phyloP scores from a whole-genome alignment of 768 basidiomycete species.

The Phlebiopsis gigantea region DNA sequence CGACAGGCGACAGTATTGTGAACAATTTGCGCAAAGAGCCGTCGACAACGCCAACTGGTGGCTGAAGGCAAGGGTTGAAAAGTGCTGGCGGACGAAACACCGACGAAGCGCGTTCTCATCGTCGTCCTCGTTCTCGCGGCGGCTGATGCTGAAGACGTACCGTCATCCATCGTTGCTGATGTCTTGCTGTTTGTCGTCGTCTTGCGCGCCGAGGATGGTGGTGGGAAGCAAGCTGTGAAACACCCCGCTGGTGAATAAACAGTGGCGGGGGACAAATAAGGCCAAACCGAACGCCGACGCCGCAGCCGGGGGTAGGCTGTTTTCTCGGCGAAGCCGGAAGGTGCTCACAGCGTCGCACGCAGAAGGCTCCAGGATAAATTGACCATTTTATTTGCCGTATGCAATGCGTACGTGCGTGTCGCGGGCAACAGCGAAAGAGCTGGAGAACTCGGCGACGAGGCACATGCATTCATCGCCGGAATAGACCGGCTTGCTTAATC shows the following conservation, averaged over 20 bases:
- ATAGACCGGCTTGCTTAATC: constrained; percentile 23
- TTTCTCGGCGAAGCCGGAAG: neutral
- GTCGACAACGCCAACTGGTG: constrained; percentile 18
- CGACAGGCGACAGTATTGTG: constrained; percentile 21
- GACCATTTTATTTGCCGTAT: neutral
- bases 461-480: constrained; percentile 15
- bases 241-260: neutral
- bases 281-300: constrained; percentile 9
- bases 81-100: constrained; percentile 13
- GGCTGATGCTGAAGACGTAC: constrained; percentile 80
- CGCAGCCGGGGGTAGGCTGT: neutral
- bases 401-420: neutral
- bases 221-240: constrained; percentile 19
- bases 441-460: neutral
- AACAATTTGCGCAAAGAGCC: constrained; percentile 5
- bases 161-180: constrained; percentile 55
- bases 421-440: neutral
- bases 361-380: neutral
- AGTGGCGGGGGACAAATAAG: constrained; percentile 2
- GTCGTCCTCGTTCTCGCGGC: constrained; percentile 52
- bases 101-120: constrained; percentile 17
- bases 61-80: constrained; percentile 18
- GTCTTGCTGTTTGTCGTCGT: constrained; percentile 18
- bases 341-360: neutral
- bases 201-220: constrained; percentile 13